Conservation (phyloP, 2,329 filamentous ascomycete species). For the Aspergillus quadricinctus region DNA sequence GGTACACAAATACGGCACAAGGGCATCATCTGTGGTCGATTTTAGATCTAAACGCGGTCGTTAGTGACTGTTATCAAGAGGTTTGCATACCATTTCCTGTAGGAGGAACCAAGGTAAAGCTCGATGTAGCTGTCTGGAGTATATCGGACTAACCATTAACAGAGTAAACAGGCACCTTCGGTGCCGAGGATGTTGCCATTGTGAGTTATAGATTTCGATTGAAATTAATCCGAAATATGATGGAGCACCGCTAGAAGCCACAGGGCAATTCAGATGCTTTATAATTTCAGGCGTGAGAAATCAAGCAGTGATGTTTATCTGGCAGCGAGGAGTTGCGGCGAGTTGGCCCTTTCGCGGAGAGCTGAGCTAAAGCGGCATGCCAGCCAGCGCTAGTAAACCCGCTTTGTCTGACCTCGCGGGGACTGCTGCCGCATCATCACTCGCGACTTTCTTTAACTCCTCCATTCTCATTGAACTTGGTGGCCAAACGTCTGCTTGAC, state of each 20-base stretch:
- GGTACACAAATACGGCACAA: conserved; percentile 87
- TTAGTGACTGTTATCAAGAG: conserved; percentile 6
- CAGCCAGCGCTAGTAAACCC: conserved; percentile 9
- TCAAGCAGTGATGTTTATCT: not conserved
- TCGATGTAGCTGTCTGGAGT: conserved; percentile 1
- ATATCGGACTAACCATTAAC: conserved; percentile 34
- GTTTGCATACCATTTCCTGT: not conserved
- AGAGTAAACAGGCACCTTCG: conserved; percentile 44
- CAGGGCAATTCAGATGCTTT: not conserved
- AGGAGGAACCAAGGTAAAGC: conserved; percentile 1
- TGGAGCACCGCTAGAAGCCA: not conserved
- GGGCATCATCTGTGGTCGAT: conserved; percentile 91
- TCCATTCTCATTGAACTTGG: not conserved
- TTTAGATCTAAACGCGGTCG: conserved; percentile 67
- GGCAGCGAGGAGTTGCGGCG: conserved; percentile 27
- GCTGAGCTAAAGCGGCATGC: conserved; percentile 21
- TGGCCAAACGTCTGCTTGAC: not conserved
- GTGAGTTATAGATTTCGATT: not conserved
- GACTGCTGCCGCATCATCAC: conserved; percentile 1
- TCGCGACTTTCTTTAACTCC: not conserved
- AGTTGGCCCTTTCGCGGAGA: conserved; percentile 30
- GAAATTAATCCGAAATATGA: not conserved
- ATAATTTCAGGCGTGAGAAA: not conserved
- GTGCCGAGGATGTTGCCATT: conserved; percentile 27
- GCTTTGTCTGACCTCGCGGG: conserved; percentile 11